phyloP scores from a whole-genome alignment of 2,329 filamentous ascomycete genomes.

The Botrytis galanthina region DNA sequence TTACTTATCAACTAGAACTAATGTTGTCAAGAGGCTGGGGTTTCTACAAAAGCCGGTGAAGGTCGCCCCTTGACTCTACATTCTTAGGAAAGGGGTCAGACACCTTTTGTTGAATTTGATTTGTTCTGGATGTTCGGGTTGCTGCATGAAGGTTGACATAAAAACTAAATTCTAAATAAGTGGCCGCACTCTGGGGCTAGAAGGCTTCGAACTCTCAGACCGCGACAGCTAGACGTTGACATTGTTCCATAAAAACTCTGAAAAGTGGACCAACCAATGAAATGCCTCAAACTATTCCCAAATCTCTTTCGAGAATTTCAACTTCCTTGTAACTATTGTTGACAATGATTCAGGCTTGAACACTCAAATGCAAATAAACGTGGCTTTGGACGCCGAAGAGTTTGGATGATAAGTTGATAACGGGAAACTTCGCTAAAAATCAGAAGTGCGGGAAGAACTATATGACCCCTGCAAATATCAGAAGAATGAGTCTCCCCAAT shows the following conservation, averaged over 20 bases:
- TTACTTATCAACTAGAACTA: neutral
- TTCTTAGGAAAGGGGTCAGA: neutral
- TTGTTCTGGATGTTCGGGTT: neutral
- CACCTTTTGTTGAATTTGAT: neutral
- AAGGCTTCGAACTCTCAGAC: neutral
- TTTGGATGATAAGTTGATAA: neutral
- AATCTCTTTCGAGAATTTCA: neutral
- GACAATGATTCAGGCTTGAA: neutral
- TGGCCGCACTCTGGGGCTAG: neutral
- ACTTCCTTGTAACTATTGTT: constrained; percentile 1
- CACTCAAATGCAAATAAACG: constrained; percentile 2
- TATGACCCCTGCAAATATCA: constrained; percentile 7
- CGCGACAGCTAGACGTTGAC: neutral
- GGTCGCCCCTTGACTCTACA: neutral
- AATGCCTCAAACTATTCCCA: neutral
- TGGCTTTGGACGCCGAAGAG: neutral
- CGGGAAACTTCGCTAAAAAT: neutral
- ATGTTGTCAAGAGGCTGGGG: constrained; percentile 7
- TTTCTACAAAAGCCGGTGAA: constrained; percentile 5
- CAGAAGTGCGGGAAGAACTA: neutral
- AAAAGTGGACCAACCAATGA: constrained; percentile 13
- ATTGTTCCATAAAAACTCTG: constrained; percentile 10
- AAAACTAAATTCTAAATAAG: neutral
- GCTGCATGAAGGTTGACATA: neutral
- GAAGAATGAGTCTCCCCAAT: constrained; percentile 1